Percentiles rank a stretch among this genome's conserved stretches.
phyloP scores from a whole-genome alignment of 2,329 filamentous ascomycete genomes.

The Juglanconis oblonga region DNA sequence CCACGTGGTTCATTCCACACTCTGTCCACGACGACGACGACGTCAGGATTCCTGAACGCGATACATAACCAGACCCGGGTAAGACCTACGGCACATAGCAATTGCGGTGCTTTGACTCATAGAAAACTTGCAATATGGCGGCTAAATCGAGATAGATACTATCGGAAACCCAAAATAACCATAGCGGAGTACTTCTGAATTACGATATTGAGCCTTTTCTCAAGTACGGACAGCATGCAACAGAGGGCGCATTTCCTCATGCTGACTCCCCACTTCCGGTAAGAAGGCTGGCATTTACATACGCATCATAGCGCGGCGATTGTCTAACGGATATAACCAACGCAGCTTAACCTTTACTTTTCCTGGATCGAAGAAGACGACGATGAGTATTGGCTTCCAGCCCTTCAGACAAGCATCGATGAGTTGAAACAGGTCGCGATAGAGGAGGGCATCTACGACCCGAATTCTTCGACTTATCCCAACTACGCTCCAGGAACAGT shows the following conservation, averaged over 20 bases:
- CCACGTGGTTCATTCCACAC: slow-evolving; percentile 26
- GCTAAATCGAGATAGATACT: not conserved
- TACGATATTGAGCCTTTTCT: slow-evolving; percentile 30
- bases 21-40: slow-evolving; percentile 26
- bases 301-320: not conserved
- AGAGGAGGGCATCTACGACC: slow-evolving; percentile 25
- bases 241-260: slow-evolving; percentile 30
- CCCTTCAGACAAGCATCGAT: slow-evolving; percentile 23
- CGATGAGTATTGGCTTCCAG: slow-evolving; percentile 26
- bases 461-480: slow-evolving; percentile 22
- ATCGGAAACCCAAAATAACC: not conserved
- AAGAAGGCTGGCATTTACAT: not conserved
- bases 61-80: slow-evolving; percentile 23
- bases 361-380: slow-evolving; percentile 23
- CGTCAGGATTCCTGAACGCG: slow-evolving; percentile 23
- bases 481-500: slow-evolving; percentile 25
- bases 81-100: not conserved
- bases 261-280: slow-evolving; percentile 25
- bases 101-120: not conserved
- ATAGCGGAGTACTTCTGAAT: slow-evolving; percentile 22
- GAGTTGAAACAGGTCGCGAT: slow-evolving; percentile 27
- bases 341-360: slow-evolving; percentile 28
- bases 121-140: not conserved
- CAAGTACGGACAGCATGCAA: slow-evolving; percentile 27
- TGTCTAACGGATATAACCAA: not conserved